Conservation (phyloP, 2,329 filamentous ascomycete species). For the Scedosporium boydii region DNA sequence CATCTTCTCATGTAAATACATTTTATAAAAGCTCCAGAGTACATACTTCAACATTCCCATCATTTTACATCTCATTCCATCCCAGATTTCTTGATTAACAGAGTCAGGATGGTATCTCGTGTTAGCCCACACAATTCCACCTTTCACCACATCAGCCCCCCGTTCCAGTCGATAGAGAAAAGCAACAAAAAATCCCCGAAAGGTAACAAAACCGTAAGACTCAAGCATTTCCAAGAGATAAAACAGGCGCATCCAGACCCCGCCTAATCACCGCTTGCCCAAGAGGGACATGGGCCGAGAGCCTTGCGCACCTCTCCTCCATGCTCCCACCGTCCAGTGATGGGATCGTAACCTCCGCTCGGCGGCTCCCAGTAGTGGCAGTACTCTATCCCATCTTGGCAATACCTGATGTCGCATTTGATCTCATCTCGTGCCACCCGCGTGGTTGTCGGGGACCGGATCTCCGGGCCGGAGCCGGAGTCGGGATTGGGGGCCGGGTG, state of each 20-base stretch:
- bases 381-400: slow-evolving; percentile 23
- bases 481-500: not conserved
- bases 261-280: no score
- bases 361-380: slow-evolving; percentile 28
- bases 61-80: not conserved
- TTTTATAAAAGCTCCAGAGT: not conserved
- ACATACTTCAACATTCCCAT: not conserved
- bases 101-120: no score
- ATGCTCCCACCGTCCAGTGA: slow-evolving; percentile 6
- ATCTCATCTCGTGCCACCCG: not conserved
- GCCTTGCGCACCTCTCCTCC: not conserved
- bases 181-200: no score
- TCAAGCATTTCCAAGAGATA: no score
- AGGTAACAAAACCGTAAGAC: no score
- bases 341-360: slow-evolving; percentile 23
- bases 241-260: no score
- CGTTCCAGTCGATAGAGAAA: no score
- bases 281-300: not conserved
- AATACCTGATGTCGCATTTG: slow-evolving; percentile 25
- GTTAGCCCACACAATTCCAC: no score
- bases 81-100: no score
- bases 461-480: not conserved
- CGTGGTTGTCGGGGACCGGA: not conserved
- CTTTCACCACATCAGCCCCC: no score
- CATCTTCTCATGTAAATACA: not conserved